phyloP scores from a whole-genome alignment of 306 rosid species.

The Quercus agrifolia region DNA sequence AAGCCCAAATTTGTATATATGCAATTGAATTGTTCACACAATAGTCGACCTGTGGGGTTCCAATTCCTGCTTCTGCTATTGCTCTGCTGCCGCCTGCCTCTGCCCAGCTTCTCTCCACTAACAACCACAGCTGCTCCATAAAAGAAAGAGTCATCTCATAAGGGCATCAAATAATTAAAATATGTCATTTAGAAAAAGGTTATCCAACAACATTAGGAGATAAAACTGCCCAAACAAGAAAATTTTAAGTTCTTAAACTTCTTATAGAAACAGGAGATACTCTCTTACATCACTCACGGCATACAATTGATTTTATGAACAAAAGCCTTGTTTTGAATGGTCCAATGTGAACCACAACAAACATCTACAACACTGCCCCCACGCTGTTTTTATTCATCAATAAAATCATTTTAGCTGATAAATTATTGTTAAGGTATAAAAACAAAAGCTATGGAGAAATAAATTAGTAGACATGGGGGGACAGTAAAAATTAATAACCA shows the following conservation, averaged over 20 bases:
- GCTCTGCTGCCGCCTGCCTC: too few relatives aligned
- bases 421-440: neutral
- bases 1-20: neutral
- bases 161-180: constrained; percentile 3
- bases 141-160: constrained; percentile 8
- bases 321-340: neutral
- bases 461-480: neutral
- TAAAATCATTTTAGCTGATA: neutral
- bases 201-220: neutral
- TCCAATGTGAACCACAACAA: neutral
- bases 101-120: constrained; percentile 60
- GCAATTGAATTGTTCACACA: too few relatives aligned
- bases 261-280: neutral
- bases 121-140: constrained; percentile 66
- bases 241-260: neutral
- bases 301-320: neutral
- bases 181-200: neutral
- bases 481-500: neutral
- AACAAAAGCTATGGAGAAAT: neutral
- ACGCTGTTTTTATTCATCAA: neutral
- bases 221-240: neutral
- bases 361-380: neutral
- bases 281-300: neutral
- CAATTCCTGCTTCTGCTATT: too few relatives aligned
- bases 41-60: too few relatives aligned